Percentiles rank a stretch among this genome's conserved stretches.
phyloP scores from a whole-genome alignment of 305 asterid genomes.

The Ilex paraguariensis region DNA sequence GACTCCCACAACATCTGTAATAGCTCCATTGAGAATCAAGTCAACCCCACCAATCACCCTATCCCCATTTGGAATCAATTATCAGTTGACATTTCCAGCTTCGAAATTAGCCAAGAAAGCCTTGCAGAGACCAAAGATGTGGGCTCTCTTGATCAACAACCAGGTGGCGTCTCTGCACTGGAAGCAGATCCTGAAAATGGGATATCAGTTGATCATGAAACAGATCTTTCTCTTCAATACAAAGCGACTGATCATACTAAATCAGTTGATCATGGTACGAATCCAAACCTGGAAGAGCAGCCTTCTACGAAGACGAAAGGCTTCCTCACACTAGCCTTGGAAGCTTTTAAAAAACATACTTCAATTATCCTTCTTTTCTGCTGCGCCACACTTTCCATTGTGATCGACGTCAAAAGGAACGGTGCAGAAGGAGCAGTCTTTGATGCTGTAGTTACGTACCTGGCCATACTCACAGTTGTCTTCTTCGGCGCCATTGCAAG shows the following conservation, averaged over 20 bases:
- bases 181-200: slow-evolving; percentile 19
- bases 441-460: slow-evolving; percentile 20
- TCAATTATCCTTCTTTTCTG: slow-evolving; percentile 26
- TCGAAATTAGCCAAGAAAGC: slow-evolving; percentile 11
- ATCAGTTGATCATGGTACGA: slow-evolving; percentile 17
- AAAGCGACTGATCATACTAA: slow-evolving; percentile 19
- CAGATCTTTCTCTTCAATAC: slow-evolving; percentile 22
- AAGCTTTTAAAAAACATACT: slow-evolving; percentile 8
- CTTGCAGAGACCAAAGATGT: slow-evolving; percentile 11
- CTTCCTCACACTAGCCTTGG: slow-evolving; percentile 1
- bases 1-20: too few species aligned
- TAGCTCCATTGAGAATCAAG: too few species aligned
- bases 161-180: slow-evolving; percentile 9
- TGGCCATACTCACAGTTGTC: slow-evolving; percentile 15
- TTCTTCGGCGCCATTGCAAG: slow-evolving; percentile 13
- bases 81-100: background rate
- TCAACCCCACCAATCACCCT: too few species aligned
- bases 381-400: slow-evolving; percentile 28
- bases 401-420: slow-evolving; percentile 23
- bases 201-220: slow-evolving; percentile 16
- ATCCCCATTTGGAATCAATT: too few species aligned
- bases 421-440: slow-evolving; percentile 19
- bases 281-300: background rate
- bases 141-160: background rate
- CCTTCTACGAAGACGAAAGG: background rate